Base-by-base conservation (phyloP, 2,329 filamentous ascomycete genomes). In the Colletotrichum godetiae region DNA sequence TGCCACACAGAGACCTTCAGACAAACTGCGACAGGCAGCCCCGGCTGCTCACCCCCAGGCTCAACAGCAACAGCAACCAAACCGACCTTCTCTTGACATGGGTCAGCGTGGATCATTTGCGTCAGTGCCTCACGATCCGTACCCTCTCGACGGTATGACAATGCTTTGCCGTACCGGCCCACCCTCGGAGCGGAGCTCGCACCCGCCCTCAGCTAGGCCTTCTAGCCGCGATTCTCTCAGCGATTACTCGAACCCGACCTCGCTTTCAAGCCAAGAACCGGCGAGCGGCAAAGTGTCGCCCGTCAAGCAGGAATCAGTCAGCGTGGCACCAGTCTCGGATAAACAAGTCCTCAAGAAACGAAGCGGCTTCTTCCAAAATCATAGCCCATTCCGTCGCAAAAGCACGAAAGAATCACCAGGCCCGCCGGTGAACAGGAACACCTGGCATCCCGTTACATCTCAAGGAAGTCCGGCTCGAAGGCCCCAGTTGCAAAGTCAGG, bases 121-220 rank as follows among this genome's bases (percentile, higher is more conserved):
- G 4, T 84, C 90, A 15, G 90, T 97, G 3, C 95, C 96, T 15
- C 95, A 98, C 78, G 97, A 98, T 78, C 95, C 97, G 11, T 98
- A 98, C 80, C 95, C 96, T 0, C 91, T 93, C 82, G 96, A 98
- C 80, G 96, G 95, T 5, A 98, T 98, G 95, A 98, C 96, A 0
- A 97, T 98, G 90, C 93, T 98, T 75, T 98, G 96, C 83, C 92
- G 95, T 73, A 92, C 94, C 52, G 93, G 92, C 4, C 89, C 92
- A 52, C 79, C 80, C 19, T 84, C 90, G 84, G 82, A 95, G 88
- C 83, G 81, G 46, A 84, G 83, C 74, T 86, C 85, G 5, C 82
- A 86, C 31, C 79, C 85, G 31, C 88, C 89, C 27, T 91, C 92
- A 29, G 91, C 90, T 62, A 90, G 95, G 58, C 94, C 95, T 59